Base-by-base conservation (phyloP, 2,329 filamentous ascomycete species). In the Fusarium subtropicale region DNA sequence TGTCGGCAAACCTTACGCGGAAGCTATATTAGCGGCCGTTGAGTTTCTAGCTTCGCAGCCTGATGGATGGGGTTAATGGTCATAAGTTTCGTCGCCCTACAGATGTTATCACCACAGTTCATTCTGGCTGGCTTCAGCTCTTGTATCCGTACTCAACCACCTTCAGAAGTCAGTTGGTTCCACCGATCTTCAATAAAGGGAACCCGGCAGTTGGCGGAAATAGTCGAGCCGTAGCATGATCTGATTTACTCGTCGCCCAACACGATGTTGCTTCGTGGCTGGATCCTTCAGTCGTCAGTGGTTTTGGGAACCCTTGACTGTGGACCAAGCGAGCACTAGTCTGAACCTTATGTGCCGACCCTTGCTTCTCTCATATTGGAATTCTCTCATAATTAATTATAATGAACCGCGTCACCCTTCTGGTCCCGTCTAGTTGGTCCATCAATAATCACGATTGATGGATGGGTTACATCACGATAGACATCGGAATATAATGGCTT, bases 401-500 rank as follows among this genome's bases (percentile, higher is more conserved):
- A 22, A 22, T 22, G 20, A 22, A 22, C 20, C 20, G 20, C 20
- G 20, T 22, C 20, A 22, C 20, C 20, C 20, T 22, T 22, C 20
- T 22, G 20, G 20, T 22, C 20, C 20, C 20, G 20, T 22, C 20
- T 22, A 22, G 20, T 22, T 22, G 20, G 20, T 22, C 20, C 20
- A 22, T 22, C 20, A 22, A 22, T 22, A 22, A 22, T 22, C 20
- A 22, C 20, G 20, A 22, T 22, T 22, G 20, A 22, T 22, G 20
- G 20, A 22, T 22, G 20, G 20, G 20, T 22, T 22, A 22, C 20
- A 24, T 16, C 0, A 5, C 15, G 7, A 9, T 24, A 10, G 8
- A 20, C 8, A 1, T 24, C 20, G 16, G 9, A 22, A 24, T 15
- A 4, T 15, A 41, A 7, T 4, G 24, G 0, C 0, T 7, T 3